Percentiles rank a stretch among this genome's conserved stretches.
Evolutionary conservation across 2,329 filamentous ascomycete species (phyloP).

Genomic region (Phialemonium atrogriseum): DNA sequence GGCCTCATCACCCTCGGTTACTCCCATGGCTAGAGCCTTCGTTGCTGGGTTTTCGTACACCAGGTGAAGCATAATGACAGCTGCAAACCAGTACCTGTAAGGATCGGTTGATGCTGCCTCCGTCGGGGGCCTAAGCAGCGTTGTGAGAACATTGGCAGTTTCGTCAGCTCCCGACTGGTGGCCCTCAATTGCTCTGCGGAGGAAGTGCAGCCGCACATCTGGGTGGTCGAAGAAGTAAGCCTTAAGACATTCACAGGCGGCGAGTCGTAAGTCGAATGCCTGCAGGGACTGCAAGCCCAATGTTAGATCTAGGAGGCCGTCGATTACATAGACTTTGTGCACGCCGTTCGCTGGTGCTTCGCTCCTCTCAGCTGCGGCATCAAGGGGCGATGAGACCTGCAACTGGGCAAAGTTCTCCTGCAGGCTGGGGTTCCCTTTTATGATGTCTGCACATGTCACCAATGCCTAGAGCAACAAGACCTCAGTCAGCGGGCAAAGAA

Average conservation of each 20-base stretch:
- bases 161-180: slow-evolving; percentile 71
- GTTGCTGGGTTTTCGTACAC: slow-evolving; percentile 71
- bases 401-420: slow-evolving; percentile 88
- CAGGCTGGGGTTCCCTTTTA: slow-evolving; percentile 67
- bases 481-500: slow-evolving; percentile 6
- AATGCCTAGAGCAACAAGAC: slow-evolving; percentile 50
- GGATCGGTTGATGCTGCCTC: slow-evolving; percentile 62
- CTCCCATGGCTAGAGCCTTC: slow-evolving; percentile 69
- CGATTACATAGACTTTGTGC: slow-evolving; percentile 76
- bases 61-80: slow-evolving; percentile 78
- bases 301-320: slow-evolving; percentile 78
- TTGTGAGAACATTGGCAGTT: slow-evolving; percentile 80
- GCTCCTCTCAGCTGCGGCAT: slow-evolving; percentile 27
- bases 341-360: slow-evolving; percentile 37
- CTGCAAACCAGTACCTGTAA: slow-evolving; percentile 84
- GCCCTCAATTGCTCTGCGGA: slow-evolving; percentile 81
- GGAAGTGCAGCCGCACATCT: slow-evolving; percentile 76
- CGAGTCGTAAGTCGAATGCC: slow-evolving; percentile 71
- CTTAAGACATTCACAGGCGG: slow-evolving; percentile 84
- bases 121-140: slow-evolving; percentile 61
- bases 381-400: slow-evolving; percentile 59
- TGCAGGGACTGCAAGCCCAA: slow-evolving; percentile 58
- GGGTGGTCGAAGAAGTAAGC: slow-evolving; percentile 82
- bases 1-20: slow-evolving; percentile 82
- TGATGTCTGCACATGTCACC: slow-evolving; percentile 78